These are phyloP conservation scores for Stagonosporopsis vannaccii DNA, from an alignment of 2,329 filamentous ascomycete species.

Conservation along the genomic window DNA sequence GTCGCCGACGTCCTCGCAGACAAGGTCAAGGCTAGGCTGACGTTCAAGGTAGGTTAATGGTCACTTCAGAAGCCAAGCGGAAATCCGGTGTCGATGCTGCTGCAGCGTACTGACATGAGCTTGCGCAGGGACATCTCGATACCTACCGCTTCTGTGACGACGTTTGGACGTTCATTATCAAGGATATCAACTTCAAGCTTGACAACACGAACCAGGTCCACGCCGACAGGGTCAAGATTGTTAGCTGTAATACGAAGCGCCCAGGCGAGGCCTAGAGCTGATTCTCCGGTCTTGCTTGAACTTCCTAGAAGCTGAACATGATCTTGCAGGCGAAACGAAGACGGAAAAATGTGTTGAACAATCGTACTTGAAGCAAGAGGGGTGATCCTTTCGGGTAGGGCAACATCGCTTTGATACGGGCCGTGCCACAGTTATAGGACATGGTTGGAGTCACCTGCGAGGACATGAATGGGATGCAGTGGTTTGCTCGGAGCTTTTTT, in stretches of 20 bases:
- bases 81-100: neutral
- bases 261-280: slow-evolving; percentile 62
- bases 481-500: neutral
- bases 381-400: neutral
- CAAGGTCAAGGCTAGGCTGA: slow-evolving; percentile 87
- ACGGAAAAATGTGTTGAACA: neutral
- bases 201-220: slow-evolving; percentile 78
- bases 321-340: neutral
- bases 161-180: slow-evolving; percentile 99
- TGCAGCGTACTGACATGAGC: slow-evolving; percentile 24
- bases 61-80: neutral
- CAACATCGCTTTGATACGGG: neutral
- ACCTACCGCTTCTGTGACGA: slow-evolving; percentile 99
- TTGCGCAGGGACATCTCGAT: slow-evolving; percentile 83
- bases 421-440: neutral
- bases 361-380: neutral
- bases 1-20: slow-evolving; percentile 91
- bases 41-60: slow-evolving; percentile 79
- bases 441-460: neutral
- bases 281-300: slow-evolving; percentile 10
- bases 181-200: slow-evolving; percentile 98
- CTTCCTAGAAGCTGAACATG: slow-evolving; percentile 8
- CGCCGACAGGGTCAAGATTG: slow-evolving; percentile 97
- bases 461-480: neutral
- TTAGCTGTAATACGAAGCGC: slow-evolving; percentile 93